Evolutionary conservation across 2,329 filamentous ascomycete genomes (phyloP), one percentile per base, ranked within the genome.

Genomic region (Arthrobotrys pseudoclavata): DNA sequence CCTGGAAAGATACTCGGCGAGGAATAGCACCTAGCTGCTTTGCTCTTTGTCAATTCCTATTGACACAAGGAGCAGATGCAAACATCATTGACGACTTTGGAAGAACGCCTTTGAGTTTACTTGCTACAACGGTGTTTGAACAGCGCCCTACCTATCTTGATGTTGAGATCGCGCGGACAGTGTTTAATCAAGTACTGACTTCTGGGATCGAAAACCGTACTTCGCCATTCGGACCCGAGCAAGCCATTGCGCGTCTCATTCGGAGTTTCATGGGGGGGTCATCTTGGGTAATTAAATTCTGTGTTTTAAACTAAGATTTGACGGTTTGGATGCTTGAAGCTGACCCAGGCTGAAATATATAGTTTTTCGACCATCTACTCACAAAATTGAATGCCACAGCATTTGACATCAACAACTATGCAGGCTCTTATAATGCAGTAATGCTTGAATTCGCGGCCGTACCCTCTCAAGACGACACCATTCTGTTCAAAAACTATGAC

Each of bases 401-500:
- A 3, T 66, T 77, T 24, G 72, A 77, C 31, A 70, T 77, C 3
- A 77, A 77, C 45, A 50, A 26, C 29, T 77, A 77, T 15, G 45
- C 40, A 9, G 67, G 66, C 6, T 70, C 7, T 4, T 13, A 61
- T 26, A 77, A 70, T 42, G 72, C 72, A 4, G 48, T 77, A 12
- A 70, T 70, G 42, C 66, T 71, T 20, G 72, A 77, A 10, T 15
- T 77, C 13, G 15, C 61, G 0, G 24, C 20, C 3, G 10, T 52
- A 24, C 29, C 0, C 42, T 9, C 12, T 5, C 13, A 15, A 7
- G 29, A 69, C 18, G 26, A 20, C 4, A 2, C n/a, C 9, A 13
- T 37, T 12, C 61, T 69, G 13, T 53, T 31, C 13, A 53, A 47
- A 6, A 77, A 70, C 20, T 67, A 20, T 26, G 52, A 70, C 15